Evolutionary conservation across 768 basidiomycete species (phyloP).

Genomic region (Leucocoprinus birnbaumii): DNA sequence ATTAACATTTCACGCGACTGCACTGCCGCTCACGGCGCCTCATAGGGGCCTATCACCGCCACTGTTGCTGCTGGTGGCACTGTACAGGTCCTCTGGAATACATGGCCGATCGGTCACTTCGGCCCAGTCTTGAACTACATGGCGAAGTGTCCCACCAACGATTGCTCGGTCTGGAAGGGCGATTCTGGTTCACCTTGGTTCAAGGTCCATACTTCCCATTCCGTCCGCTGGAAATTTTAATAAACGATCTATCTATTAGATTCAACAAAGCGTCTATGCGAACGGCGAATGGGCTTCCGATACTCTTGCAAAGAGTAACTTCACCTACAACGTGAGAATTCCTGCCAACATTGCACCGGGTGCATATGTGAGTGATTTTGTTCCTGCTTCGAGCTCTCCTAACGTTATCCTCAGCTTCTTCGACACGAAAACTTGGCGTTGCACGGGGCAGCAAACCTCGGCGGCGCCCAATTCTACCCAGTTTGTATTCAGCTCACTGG

Average conservation of each 20-base stretch:
- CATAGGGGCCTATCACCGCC: slow-evolving; percentile 31
- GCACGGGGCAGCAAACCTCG: slow-evolving; percentile 27
- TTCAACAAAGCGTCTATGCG: slow-evolving; percentile 30
- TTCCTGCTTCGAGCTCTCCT: neutral
- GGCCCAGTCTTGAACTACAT: slow-evolving; percentile 39
- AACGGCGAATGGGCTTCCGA: slow-evolving; percentile 37
- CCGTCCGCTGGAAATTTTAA: neutral
- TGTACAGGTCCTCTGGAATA: slow-evolving; percentile 34
- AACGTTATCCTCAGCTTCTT: slow-evolving; percentile 22
- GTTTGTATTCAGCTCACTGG: slow-evolving; percentile 36
- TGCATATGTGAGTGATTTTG: slow-evolving; percentile 25
- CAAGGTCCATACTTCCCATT: slow-evolving; percentile 25
- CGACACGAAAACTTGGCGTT: slow-evolving; percentile 38
- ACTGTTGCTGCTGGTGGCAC: slow-evolving; percentile 33
- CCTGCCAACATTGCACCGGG: slow-evolving; percentile 35
- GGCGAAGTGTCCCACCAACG: slow-evolving; percentile 31
- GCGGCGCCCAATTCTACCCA: slow-evolving; percentile 38
- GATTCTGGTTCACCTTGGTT: slow-evolving; percentile 36
- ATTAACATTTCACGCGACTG: neutral
- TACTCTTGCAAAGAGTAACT: slow-evolving; percentile 29
- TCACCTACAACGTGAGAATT: slow-evolving; percentile 33
- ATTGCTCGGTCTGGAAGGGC: slow-evolving; percentile 32
- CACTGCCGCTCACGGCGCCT: no score
- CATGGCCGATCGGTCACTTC: slow-evolving; percentile 35
- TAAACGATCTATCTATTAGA: slow-evolving; percentile 18